Conservation (phyloP, 345 rosid species). For the Euphorbia tirucalli region DNA sequence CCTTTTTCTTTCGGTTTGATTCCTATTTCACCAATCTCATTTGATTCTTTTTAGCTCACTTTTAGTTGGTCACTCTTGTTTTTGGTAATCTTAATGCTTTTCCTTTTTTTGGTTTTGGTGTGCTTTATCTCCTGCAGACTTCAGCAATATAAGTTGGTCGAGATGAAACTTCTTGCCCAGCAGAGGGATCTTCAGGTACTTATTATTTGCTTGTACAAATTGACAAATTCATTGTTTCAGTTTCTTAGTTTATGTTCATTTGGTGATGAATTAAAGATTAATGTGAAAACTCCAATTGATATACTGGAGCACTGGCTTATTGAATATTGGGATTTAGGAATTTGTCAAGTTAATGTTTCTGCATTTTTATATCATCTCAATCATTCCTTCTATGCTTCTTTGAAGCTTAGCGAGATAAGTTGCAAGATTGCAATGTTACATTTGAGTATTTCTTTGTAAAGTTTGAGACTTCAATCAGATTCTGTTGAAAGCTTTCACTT, state of each 20-base stretch:
- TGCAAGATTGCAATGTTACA: not conserved
- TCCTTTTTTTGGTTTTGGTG: not conserved
- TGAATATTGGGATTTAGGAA: not conserved
- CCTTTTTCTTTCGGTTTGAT: not conserved
- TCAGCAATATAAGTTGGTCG: conserved; percentile 80
- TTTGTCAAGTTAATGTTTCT: not conserved
- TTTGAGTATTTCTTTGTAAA: not conserved
- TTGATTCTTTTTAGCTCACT: no score
- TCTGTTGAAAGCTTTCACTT: not conserved
- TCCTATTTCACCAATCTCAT: no score
- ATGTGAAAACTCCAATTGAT: not conserved
- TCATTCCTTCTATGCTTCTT: not conserved
- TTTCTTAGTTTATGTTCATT: no score
- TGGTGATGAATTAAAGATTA: not conserved
- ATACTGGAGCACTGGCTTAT: not conserved
- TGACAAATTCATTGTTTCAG: no score
- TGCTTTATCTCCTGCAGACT: conserved; percentile 43
- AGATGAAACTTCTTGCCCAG: conserved; percentile 88
- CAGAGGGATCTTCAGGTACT: conserved; percentile 54
- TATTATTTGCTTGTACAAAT: not conserved
- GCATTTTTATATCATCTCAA: not conserved
- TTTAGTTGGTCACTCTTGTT: not conserved
- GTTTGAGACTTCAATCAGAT: not conserved
- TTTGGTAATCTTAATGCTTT: not conserved
- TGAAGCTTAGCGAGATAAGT: not conserved